Evolutionary conservation across 2,329 filamentous ascomycete genomes (phyloP).

Genomic region (Cladophialophora psammophila): DNA sequence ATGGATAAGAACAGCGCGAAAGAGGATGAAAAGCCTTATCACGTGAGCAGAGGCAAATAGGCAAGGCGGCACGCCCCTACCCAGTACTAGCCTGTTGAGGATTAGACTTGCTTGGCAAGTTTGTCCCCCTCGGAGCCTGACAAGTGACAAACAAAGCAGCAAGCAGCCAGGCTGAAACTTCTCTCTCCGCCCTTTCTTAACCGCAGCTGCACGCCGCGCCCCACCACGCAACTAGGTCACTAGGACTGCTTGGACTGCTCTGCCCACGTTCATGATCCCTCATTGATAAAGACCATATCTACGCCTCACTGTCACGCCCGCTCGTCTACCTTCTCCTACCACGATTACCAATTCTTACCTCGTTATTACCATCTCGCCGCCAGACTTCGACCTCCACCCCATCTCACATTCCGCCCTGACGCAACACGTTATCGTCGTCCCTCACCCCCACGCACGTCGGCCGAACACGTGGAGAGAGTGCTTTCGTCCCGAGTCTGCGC

Average conservation of each 20-base stretch:
- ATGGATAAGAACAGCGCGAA: not conserved
- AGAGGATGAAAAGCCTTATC: not conserved
- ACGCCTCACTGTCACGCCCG: conserved; percentile 1
- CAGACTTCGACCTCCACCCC: not conserved
- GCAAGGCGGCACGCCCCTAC: too few species aligned
- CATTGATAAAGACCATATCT: conserved; percentile 34
- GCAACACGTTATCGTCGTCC: conserved; percentile 2
- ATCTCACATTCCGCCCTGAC: conserved; percentile 10
- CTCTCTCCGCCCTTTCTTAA: conserved; percentile 19
- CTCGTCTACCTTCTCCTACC: conserved; percentile 12
- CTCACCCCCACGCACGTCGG: conserved; percentile 14
- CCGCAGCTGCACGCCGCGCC: conserved; percentile 14
- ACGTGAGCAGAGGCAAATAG: conserved; percentile 6
- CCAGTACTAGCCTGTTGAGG: too few species aligned
- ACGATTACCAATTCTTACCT: conserved; percentile 1
- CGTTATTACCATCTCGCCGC: not conserved
- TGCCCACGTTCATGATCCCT: conserved; percentile 17
- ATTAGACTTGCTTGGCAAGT: not conserved
- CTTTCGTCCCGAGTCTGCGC: conserved; percentile 26
- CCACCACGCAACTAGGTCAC: conserved; percentile 7
- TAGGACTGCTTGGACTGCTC: not conserved
- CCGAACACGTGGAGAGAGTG: conserved; percentile 31
- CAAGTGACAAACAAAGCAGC: not conserved
- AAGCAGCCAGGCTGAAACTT: conserved; percentile 7
- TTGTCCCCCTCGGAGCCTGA: not conserved